A percentile compares a stretch with the other conserved stretches of the same genome.
These are phyloP conservation scores for Diplodia sapinea DNA, from an alignment of 2,329 filamentous ascomycete genomes.

Conservation along the genomic window DNA sequence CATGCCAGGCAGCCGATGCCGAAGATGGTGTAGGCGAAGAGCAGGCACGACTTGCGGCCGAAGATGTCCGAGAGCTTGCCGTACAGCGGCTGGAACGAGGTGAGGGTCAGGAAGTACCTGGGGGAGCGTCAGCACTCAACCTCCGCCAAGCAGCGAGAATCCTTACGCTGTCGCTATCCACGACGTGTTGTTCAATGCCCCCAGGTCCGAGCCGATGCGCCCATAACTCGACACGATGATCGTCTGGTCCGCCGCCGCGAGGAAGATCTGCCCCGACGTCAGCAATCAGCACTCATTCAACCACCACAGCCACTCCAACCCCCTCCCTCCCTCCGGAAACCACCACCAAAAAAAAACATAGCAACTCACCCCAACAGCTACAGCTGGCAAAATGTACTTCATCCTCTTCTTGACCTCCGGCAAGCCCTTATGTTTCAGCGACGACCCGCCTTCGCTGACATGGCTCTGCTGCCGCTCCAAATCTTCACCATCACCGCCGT, in stretches of 20 bases:
- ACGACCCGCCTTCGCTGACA: slow-evolving; percentile 35
- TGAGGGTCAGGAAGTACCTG: slow-evolving; percentile 74
- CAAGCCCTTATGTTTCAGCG: slow-evolving; percentile 50
- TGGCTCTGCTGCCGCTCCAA: slow-evolving; percentile 46
- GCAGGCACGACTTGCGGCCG: slow-evolving; percentile 68
- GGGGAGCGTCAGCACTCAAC: slow-evolving; percentile 5
- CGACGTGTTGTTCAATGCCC: slow-evolving; percentile 74
- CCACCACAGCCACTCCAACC: neutral
- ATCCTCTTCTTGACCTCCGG: slow-evolving; percentile 58
- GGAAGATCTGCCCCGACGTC: slow-evolving; percentile 63
- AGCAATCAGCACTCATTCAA: slow-evolving; percentile 26
- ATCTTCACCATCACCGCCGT: slow-evolving; percentile 39
- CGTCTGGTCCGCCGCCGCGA: slow-evolving; percentile 77
- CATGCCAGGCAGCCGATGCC: slow-evolving; percentile 68
- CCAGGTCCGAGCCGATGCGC: slow-evolving; percentile 75
- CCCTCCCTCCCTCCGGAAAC: neutral
- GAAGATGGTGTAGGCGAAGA: slow-evolving; percentile 70
- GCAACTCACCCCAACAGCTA: slow-evolving; percentile 65
- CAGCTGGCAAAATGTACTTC: slow-evolving; percentile 65
- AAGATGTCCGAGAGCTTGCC: slow-evolving; percentile 75
- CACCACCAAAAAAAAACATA: neutral
- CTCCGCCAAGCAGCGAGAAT: neutral
- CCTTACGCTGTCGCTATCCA: slow-evolving; percentile 70
- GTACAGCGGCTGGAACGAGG: slow-evolving; percentile 76
- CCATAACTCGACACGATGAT: slow-evolving; percentile 80